Evolutionary conservation across 495 filamentous ascomycete genomes (phyloP), one percentile per base, ranked within the genome.

Genomic region (Entonaema liquescens): DNA sequence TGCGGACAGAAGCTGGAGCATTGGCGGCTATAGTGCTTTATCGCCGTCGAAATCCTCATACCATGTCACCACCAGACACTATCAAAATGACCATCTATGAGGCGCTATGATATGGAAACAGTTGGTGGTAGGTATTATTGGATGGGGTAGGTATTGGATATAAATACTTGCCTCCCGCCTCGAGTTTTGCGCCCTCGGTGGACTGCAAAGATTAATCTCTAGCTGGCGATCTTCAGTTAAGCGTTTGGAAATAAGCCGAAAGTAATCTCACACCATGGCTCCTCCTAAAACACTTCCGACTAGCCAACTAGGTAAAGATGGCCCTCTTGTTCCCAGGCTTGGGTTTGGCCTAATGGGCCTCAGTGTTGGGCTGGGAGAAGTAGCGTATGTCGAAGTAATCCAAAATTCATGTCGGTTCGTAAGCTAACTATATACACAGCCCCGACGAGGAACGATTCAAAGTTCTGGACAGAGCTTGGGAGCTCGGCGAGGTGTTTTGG

Each of bases 291-390:
- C 59, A 15, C 44, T 71, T 2, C 54, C 53, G 23, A 85, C 80
- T 42, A 62, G 84, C 44, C 73, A 75, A 31, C 75, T 89, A 15
- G 87, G 87, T 62, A 82, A 78, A 53, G 77, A 85, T 72, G 89
- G 88, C 6, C 86, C 86, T 31, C 62, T 77, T 11, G 83, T 90
- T 25, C 77, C 88, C 8, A 79, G 82, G 38, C 68, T 89, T 2
- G 89, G 89, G 50, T 85, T 84, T 57, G 84, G 86, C 5, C 67
- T 84, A 35, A 87, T 89, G 87, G 84, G 85, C 2, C 23, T 89
- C 49, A 79, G 80, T 44, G 75, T 78, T 3, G 80, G 76, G 17
- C 89, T 89, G 40, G 86, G 86, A 6, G 59, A 67, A 7, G 69
- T 78, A 0, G 72, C 62, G 28, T 79, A 64, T 52, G 73, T 70